Conservation (phyloP, 1,284 basidiomycete genomes). For the Neonothopanus nambi region DNA sequence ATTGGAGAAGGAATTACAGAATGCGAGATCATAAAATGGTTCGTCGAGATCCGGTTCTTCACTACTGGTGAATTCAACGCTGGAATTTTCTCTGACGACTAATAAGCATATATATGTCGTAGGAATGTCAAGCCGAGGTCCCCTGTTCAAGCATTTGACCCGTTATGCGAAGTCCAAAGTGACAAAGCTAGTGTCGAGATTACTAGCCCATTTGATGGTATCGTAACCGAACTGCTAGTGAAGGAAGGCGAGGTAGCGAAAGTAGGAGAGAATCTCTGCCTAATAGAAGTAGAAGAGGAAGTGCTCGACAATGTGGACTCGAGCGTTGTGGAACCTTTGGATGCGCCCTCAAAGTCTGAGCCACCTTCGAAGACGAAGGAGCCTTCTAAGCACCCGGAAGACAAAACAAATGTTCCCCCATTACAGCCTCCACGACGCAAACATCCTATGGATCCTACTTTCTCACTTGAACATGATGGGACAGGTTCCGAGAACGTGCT, state of each 20-base stretch:
- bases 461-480: slow-evolving; percentile 14
- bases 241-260: slow-evolving; percentile 85
- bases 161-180: slow-evolving; percentile 90
- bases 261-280: slow-evolving; percentile 82
- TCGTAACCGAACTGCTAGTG: slow-evolving; percentile 72
- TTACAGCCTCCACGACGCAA: slow-evolving; percentile 13
- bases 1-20: slow-evolving; percentile 94
- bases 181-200: slow-evolving; percentile 96
- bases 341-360: neutral
- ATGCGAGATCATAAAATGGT: slow-evolving; percentile 90
- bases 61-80: neutral
- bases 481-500: slow-evolving; percentile 37
- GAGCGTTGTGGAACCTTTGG: slow-evolving; percentile 14
- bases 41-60: slow-evolving; percentile 34
- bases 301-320: slow-evolving; percentile 19
- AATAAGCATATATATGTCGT: neutral
- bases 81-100: neutral
- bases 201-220: slow-evolving; percentile 85
- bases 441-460: slow-evolving; percentile 19
- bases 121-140: slow-evolving; percentile 64
- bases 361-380: neutral
- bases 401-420: slow-evolving; percentile 8
- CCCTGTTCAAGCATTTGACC: slow-evolving; percentile 78
- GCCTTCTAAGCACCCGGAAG: slow-evolving; percentile 20
- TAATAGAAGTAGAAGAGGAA: slow-evolving; percentile 79